Base-by-base conservation (phyloP, 108 stramenopile species). In the Cyclotella baltica region DNA sequence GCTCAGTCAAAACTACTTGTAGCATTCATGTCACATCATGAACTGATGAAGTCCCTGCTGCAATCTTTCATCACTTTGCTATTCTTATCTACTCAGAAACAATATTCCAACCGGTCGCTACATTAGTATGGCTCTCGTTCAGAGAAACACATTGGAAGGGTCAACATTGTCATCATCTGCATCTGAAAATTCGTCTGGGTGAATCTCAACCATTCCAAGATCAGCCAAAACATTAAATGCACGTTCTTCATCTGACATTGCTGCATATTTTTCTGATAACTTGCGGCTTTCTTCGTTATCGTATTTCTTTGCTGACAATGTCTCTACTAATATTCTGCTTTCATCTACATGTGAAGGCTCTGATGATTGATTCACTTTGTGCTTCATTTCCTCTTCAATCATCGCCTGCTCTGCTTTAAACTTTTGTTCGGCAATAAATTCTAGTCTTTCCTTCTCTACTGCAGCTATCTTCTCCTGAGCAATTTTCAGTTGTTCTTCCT, bases 191-290 rank as follows among this genome's bases (percentile, higher is more conserved):
- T 75, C 74, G 52, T 75, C 74, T 9, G 74, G 35, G 66, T 75
- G 62, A 19, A 75, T 13, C n/a, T 81, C 68, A 2, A 85, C 70
- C 84, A 88, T 83, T 3, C 78, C 81, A 70, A 90, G 71, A 79
- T 90, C 89, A 0, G 72, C 62, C 33, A 90, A 67, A 66, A 90
- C n/a, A 52, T 52, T 52, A 52, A 52, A 52, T 19, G 51, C 51
- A n/a, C 51, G 11, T 52, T 52, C 51, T n/a, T 52, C 51, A 4
- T 52, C 51, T n/a, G 51, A 52, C 52, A 90, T 87, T 22, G 75
- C 40, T 36, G 58, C 83, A 77, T 90, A 90, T 75, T 85, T 89
- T 33, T 70, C 86, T 52, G 70, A 31, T 40, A 86, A 59, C 37
- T 47, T 63, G 28, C 72, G 62, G 48, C 84, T 85, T 70, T 87